Base-by-base conservation (phyloP, 208 protist genomes). In the Plasmodiophora brassicae region DNA sequence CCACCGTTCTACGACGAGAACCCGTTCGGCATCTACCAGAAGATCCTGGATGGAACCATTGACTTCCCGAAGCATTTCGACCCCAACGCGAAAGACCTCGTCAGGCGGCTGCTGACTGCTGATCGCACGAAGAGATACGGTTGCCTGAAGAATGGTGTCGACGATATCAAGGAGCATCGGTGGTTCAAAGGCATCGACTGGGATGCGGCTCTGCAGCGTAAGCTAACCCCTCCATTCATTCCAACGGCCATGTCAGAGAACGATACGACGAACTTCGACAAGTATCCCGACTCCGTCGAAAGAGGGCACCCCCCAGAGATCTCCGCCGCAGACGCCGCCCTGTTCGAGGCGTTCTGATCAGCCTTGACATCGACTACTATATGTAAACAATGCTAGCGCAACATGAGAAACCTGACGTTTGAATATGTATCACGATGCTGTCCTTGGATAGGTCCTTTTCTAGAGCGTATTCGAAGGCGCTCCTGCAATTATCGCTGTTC, bases 1-100 rank as follows among this genome's bases (percentile, higher is more conserved):
- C 93, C 93, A 39, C 93, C 93, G 50, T 95, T 94, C 44, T 95
- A 94, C 83, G 88, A 86, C 45, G 88, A 93, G 45, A 94, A 95
- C 84, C 39, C 87, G 10, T 90, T 87, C 32, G 86, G 85, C 20
- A 95, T 95, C 89, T 94, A 94, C 57, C 65, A 91, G 45, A 92
- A 91, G 43, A 94, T 95, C 71, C 35, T 93, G 0, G 85, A 46
- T 84, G 92, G 71, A 14, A 85, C 91, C 39, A 20, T 93, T 0
- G 44, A 71, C 8, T 90, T 94, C 54, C 92, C 92, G 46, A 53
- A 41, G 39, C 90, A 89, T 45, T 85, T 89, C 46, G 88, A 88
- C 32, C 72, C 83, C 36, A 87, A 93, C n/a, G 91, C 90, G 10
- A 86, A 90, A 46, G 88, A 85, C 44, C 46, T 92, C 0, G 41